Evolutionary conservation across 2,329 filamentous ascomycete species (phyloP), one percentile per base, ranked within the genome.

Genomic region (Colletotrichum sp.): DNA sequence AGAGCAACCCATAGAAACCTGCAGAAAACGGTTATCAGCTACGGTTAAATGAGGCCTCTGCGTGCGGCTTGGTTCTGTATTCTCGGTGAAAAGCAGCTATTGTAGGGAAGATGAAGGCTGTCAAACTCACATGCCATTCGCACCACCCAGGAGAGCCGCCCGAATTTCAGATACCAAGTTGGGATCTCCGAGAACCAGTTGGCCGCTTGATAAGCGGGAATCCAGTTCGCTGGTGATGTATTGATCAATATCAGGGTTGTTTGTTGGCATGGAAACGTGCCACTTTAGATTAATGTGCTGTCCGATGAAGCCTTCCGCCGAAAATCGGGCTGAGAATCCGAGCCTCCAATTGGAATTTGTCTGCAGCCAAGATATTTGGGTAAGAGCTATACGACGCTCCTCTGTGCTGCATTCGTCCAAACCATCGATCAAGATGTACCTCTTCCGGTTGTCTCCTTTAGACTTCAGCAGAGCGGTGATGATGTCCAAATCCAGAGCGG

Each of bases 361-460:
- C 5, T 49, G 39, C 4, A 49, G 9, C 18, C 18, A n/a, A 7
- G 39, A n/a, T 0, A 49, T 3, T 12, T 49, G 39, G 0, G 9
- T 6, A 1, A 49, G 39, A 6, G 18, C 3, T 6, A 8, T n/a
- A 5, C 8, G 39, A 5, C 5, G 39, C 9, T 44, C 39, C 9
- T 44, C 39, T 6, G 2, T 6, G 5, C 18, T 44, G 9, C 39
- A n/a, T 2, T 44, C 39, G 5, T 44, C 39, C 9, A 44, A n/a
- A 12, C 39, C 39, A 3, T 44, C 39, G 9, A 44, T 1, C 5
- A 44, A 3, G 5, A 44, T 18, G 5, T 10, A n/a, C 16, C 18
- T 44, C 3, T 5, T 3, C 2, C 39, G 18, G 2, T 3, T 3
- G 18, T 44, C 39, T 5, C 18, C 1, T 2, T 12, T n/a, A 4